Percentiles rank a stretch among this genome's conserved stretches.
These are phyloP conservation scores for Backusella sp. DNA, from an alignment of 192 early-diverging fungal species.

Conservation along the genomic window DNA sequence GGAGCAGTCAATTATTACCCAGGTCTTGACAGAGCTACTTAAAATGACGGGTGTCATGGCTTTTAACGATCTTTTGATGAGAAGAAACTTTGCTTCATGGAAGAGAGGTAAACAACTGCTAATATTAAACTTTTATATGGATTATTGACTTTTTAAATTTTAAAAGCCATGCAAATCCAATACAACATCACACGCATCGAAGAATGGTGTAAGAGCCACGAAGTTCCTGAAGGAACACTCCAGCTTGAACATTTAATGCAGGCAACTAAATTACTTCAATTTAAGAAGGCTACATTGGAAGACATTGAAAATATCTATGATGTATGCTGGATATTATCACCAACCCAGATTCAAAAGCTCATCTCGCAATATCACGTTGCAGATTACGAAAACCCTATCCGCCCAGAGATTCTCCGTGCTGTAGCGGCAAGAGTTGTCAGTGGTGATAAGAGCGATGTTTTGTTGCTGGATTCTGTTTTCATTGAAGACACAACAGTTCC, in stretches of 20 bases:
- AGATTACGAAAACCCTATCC: constrained; percentile 92
- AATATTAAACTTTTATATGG: neutral
- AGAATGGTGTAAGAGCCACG: constrained; percentile 98
- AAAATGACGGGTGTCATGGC: constrained; percentile 90
- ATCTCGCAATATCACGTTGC: constrained; percentile 92
- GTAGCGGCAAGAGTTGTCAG: constrained; percentile 77
- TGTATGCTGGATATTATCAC: constrained; percentile 94
- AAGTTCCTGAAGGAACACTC: constrained; percentile 81
- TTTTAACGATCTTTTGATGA: constrained; percentile 97
- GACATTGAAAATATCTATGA: constrained; percentile 99
- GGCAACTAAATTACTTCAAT: constrained; percentile 94
- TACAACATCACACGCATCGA: constrained; percentile 97
- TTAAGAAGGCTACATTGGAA: constrained; percentile 78
- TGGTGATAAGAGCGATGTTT: constrained; percentile 83
- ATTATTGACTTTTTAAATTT: neutral
- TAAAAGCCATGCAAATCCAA: constrained; percentile 91
- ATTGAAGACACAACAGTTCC: constrained; percentile 51
- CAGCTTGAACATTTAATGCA: constrained; percentile 94
- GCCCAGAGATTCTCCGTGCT: constrained; percentile 85
- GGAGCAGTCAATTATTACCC: constrained; percentile 83
- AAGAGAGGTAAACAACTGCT: constrained; percentile 70
- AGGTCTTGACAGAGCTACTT: constrained; percentile 92
- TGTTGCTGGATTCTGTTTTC: constrained; percentile 81
- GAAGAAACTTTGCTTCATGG: constrained; percentile 98
- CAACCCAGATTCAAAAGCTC: constrained; percentile 96